Conservation (phyloP, 805 yeast genomes). For the Wickerhamiella kurtzmanii region DNA sequence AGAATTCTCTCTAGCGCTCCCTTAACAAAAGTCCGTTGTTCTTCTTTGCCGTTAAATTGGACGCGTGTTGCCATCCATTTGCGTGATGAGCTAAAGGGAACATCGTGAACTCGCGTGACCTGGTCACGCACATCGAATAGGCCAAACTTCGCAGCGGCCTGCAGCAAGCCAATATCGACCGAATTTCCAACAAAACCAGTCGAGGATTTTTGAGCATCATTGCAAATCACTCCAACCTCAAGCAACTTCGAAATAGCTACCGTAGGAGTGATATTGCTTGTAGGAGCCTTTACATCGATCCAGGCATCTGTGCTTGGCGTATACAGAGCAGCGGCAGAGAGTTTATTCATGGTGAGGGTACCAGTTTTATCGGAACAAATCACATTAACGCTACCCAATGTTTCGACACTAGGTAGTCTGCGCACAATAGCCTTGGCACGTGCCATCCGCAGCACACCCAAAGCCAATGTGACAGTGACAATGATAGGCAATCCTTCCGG, state of each 20-base stretch:
- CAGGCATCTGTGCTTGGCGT: conserved; percentile 12
- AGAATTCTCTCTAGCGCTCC: conserved; percentile 81
- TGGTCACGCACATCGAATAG: conserved; percentile 52
- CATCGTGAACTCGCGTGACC: conserved; percentile 46
- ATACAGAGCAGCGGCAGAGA: conserved; percentile 22
- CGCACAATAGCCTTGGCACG: conserved; percentile 85
- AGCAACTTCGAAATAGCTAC: conserved; percentile 16
- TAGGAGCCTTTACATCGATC: conserved; percentile 12
- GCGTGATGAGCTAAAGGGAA: conserved; percentile 72
- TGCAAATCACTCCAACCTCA: conserved; percentile 25
- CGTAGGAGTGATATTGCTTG: conserved; percentile 8
- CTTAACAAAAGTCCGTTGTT: conserved; percentile 42
- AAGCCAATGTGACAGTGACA: conserved; percentile 91
- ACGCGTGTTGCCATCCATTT: conserved; percentile 81
- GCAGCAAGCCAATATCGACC: conserved; percentile 83
- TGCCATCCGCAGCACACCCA: conserved; percentile 96
- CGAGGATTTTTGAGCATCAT: conserved; percentile 23
- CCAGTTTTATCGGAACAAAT: conserved; percentile 39
- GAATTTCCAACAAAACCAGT: conserved; percentile 78
- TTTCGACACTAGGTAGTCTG: conserved; percentile 79
- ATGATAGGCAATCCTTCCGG: conserved; percentile 98
- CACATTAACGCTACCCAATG: conserved; percentile 46
- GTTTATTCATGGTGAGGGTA: conserved; percentile 37
- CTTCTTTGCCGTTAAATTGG: conserved; percentile 43
- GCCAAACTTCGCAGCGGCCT: conserved; percentile 55